Evolutionary conservation across 2,329 filamentous ascomycete species (phyloP), one percentile per base, ranked within the genome.

Genomic region (Trichoderma breve): DNA sequence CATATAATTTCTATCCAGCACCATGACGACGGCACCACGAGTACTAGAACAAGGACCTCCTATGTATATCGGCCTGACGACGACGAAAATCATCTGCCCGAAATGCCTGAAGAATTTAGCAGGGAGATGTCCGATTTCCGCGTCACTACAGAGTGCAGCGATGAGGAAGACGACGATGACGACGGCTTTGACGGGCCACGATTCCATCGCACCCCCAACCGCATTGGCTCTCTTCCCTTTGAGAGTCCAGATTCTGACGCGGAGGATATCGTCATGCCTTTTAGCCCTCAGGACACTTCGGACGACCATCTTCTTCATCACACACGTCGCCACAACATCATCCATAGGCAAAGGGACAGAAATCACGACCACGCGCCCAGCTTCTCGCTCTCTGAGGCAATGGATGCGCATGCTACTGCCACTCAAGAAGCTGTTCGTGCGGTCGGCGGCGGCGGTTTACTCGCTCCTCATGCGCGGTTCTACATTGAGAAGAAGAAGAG

Each of bases 401-500:
- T 78, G 76, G 86, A 87, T 76, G 85, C 86, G 28, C 83, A 84
- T 32, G 85, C 87, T 75, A 81, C 84, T 34, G 86, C 86, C 15
- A 87, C 86, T 1, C 87, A 89, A 73, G 88, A 89, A 77, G 86
- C 87, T 1, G 84, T 87, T 15, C 83, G 84, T 71, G 87, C 87
- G 2, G 87, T 88, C 1, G 87, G 87, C 4, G 87, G 87, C 30
- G 87, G 87, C 32, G 87, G 88, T 58, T 82, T 93, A 5, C 86
- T 95, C 81, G 86, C 86, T 39, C 93, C 93, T 0, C 90, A 94
- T 80, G 93, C 94, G 3, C 89, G 89, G 32, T 98, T 98, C 82
- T 92, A 91, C 78, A 97, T 98, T 70, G 91, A 92, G 77, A 89
- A 90, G 80, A 89, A 92, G 76, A 95, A 94, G 83, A 93, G 90